These are phyloP conservation scores for Candida insectalens DNA, from an alignment of 805 yeast genomes.

Conservation along the genomic window DNA sequence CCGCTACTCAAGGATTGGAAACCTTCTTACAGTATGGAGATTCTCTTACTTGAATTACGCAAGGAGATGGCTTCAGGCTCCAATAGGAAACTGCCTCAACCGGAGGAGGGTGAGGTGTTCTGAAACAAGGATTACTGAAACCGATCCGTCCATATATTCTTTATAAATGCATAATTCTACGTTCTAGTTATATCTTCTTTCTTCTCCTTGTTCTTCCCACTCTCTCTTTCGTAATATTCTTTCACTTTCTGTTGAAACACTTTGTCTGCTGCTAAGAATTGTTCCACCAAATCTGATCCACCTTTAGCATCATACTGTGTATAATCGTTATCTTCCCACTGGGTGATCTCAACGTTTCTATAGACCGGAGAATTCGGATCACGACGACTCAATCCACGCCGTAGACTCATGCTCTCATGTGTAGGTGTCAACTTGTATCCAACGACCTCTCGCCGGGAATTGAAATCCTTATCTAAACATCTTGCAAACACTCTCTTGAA, in stretches of 20 bases:
- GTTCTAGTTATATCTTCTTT: neutral
- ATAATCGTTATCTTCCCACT: slow-evolving; percentile 24
- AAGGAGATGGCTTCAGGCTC: slow-evolving; percentile 79
- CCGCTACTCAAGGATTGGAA: slow-evolving; percentile 78
- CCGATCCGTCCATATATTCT: neutral
- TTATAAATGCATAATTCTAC: neutral
- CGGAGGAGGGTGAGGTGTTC: slow-evolving; percentile 71
- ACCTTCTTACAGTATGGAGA: slow-evolving; percentile 86
- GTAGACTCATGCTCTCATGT: slow-evolving; percentile 7
- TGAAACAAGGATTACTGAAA: slow-evolving; percentile 2
- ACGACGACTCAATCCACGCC: slow-evolving; percentile 1
- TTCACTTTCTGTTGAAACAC: slow-evolving; percentile 19
- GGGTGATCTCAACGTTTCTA: slow-evolving; percentile 30
- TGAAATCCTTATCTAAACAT: slow-evolving; percentile 24
- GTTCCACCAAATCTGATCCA: slow-evolving; percentile 12
- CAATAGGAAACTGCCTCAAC: slow-evolving; percentile 83
- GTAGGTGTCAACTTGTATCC: slow-evolving; percentile 22
- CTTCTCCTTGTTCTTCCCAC: neutral
- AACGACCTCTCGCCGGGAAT: slow-evolving; percentile 13
- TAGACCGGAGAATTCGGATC: slow-evolving; percentile 8
- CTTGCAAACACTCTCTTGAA: slow-evolving; percentile 37
- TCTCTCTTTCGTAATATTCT: slow-evolving; percentile 16
- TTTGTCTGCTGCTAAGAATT: slow-evolving; percentile 23
- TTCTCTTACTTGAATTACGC: slow-evolving; percentile 79
- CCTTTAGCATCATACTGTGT: slow-evolving; percentile 3